Evolutionary conservation across 805 yeast genomes (phyloP).

Genomic region (Priceomyces castillae): DNA sequence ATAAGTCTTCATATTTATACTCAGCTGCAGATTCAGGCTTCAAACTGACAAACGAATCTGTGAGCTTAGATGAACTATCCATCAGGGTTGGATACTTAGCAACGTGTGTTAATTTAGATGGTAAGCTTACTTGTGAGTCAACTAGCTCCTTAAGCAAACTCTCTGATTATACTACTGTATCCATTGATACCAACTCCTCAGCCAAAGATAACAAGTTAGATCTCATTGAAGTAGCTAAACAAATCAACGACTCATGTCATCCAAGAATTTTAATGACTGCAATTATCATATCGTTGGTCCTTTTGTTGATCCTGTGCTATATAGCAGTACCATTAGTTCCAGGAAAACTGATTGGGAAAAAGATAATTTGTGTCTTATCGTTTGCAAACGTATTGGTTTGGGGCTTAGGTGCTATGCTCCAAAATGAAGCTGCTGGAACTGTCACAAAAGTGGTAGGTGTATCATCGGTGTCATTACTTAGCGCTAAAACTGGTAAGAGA

Average conservation of each 20-base stretch:
- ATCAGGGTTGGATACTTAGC: conserved; percentile 57
- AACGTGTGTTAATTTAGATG: conserved; percentile 45
- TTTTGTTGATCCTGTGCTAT: conserved; percentile 44
- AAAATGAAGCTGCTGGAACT: conserved; percentile 53
- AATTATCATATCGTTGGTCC: conserved; percentile 40
- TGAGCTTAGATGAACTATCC: conserved; percentile 34
- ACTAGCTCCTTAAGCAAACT: conserved; percentile 24
- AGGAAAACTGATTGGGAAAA: conserved; percentile 19
- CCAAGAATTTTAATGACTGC: conserved; percentile 54
- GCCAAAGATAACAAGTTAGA: conserved; percentile 31
- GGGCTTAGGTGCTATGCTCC: conserved; percentile 67
- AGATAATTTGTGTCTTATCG: conserved; percentile 29
- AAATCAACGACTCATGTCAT: conserved; percentile 47
- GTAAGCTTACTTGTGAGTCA: conserved; percentile 35
- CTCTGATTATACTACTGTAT: conserved; percentile 26
- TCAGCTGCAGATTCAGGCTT: conserved; percentile 39
- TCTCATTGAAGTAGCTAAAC: conserved; percentile 45
- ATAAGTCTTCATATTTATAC: conserved; percentile 43
- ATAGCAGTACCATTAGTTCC: conserved; percentile 51
- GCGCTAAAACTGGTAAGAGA: conserved; percentile 45
- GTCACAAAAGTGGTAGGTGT: conserved; percentile 42
- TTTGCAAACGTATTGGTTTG: conserved; percentile 44
- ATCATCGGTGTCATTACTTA: conserved; percentile 50
- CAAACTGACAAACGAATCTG: conserved; percentile 25
- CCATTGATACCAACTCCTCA: conserved; percentile 25